Evolutionary conservation across 2,329 filamentous ascomycete species (phyloP).

Genomic region (Apiospora malaysiana): DNA sequence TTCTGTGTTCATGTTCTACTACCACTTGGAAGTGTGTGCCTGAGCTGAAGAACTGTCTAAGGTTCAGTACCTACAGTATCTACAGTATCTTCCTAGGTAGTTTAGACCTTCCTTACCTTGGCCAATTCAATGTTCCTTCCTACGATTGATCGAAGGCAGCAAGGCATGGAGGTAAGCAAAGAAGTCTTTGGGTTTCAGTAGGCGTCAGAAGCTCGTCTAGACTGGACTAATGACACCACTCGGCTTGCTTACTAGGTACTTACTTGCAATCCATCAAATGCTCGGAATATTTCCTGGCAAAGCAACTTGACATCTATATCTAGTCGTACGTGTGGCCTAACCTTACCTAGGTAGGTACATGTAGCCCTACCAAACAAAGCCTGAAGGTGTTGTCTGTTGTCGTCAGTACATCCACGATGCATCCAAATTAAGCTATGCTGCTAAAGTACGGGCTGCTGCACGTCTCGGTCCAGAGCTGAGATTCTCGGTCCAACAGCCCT

Average conservation of each 20-base stretch:
- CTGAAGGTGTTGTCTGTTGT: not conserved
- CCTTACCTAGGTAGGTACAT: too few relatives aligned
- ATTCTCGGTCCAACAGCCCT: slow-evolving; percentile 15
- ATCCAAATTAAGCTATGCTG: slow-evolving; percentile 11
- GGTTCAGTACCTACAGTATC: slow-evolving; percentile 16
- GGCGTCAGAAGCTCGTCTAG: not conserved
- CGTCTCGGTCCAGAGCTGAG: slow-evolving; percentile 18
- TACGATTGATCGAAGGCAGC: too few relatives aligned
- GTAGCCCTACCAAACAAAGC: not conserved
- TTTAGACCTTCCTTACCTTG: too few relatives aligned
- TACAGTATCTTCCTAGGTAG: too few relatives aligned
- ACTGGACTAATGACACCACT: not conserved
- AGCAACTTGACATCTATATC: not conserved
- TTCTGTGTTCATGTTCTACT: not conserved
- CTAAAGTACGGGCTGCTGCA: slow-evolving; percentile 9
- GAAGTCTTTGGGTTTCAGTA: not conserved
- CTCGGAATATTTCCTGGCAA: not conserved
- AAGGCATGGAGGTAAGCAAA: not conserved
- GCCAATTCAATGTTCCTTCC: too few relatives aligned
- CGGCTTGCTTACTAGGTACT: not conserved
- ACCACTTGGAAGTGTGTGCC: too few relatives aligned
- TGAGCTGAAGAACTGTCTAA: not conserved
- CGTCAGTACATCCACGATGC: not conserved
- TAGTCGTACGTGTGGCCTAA: not conserved
- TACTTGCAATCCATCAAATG: not conserved